Evolutionary conservation across 495 filamentous ascomycete genomes (phyloP), one percentile per base, ranked within the genome.

Genomic region (Trichoderma orchidacearum): DNA sequence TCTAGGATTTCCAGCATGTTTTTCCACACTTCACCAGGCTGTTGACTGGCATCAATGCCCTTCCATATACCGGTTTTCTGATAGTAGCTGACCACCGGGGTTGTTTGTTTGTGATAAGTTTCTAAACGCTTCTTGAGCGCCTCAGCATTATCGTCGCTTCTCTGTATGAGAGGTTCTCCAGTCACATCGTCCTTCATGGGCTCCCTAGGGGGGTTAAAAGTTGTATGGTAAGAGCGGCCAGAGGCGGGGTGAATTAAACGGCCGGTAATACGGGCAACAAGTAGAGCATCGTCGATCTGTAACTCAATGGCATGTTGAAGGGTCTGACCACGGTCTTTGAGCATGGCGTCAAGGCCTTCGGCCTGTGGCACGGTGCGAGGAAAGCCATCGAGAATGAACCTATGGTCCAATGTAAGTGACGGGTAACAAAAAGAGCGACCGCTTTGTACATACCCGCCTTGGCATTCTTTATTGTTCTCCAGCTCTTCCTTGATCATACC

Each of bases 371-470:
- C 90, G 17, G 93, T 98, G 60, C 93, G 86, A 28, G 93, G 93
- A 81, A 98, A 98, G 61, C 93, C 93, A 68, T 98, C 93, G 67
- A 98, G 86, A 64, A 98, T 98, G 79, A 98, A 98, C 63, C 93
- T 98, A 66, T 27, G 34, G 6, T 35, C 30, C 1, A 3, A 25
- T 13, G 30, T 31, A 35, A 54, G 53, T 3, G 13, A 3, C 36
- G 8, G 0, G 15, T 45, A 3, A 18, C 36, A 48, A 9, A 23
- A 23, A 48, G 41, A 27, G 23, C 1, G 15, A 48, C 12, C 7
- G 0, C 9, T 18, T 8, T 48, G 12, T 50, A 70, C 80, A 60
- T 82, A 92, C 93, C 93, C 93, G 72, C 91, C 92, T 80, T 87
- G 89, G 85, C 93, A 99, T 73, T 97, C 91, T 56, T 70, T 61